Evolutionary conservation across 23 red algal species (phyloP), one percentile per base, ranked within the genome.

Genomic region (Pyropia yezoensis): DNA sequence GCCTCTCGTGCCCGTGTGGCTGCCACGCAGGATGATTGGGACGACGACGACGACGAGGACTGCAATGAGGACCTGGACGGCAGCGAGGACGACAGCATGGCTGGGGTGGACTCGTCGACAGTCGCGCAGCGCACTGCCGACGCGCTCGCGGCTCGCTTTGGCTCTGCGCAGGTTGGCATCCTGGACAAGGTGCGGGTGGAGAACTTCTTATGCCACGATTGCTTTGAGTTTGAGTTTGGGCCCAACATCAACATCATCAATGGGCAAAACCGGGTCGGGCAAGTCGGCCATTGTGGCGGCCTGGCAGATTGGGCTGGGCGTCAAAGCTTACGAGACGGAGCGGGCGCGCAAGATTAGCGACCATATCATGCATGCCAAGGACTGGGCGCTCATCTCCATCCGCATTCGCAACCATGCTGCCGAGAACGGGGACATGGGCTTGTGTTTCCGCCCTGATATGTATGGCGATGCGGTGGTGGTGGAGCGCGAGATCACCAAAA

Each of bases 251-350:
- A 96, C 50, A 90, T 96, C 54, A 81, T 96, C 28, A 70, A 84
- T 22, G 92, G 92, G 20, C 75, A 58, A 14, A 96, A 96, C 58
- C n/a, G 92, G 92, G 4, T 87, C 79, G 34, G 92, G 92, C 18
- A 96, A 96, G 74, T 81, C 73, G 27, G 92, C 92, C 18, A 86
- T 96, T 52, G 80, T 96, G 18, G 92, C 92, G 14, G 92, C 92
- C 1, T 62, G 90, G 57, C 92, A 96, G 52, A 49, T 90, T 32
- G 78, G 80, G 50, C 63, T 96, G 20, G 71, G 70, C 22, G 80
- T 66, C 63, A 71, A 50, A 22, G 64, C 79, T 1, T 47, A 63
- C 14, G 30, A 70, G 19, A 90, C 92, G 1, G 92, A 89, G 7
- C 83, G 92, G 24, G 92, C 70, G 15, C 66, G 66, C 5, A 64